Evolutionary conservation across 495 filamentous ascomycete genomes (phyloP), one percentile per base, ranked within the genome.

Genomic region (Massariosphaeria phaeospora): DNA sequence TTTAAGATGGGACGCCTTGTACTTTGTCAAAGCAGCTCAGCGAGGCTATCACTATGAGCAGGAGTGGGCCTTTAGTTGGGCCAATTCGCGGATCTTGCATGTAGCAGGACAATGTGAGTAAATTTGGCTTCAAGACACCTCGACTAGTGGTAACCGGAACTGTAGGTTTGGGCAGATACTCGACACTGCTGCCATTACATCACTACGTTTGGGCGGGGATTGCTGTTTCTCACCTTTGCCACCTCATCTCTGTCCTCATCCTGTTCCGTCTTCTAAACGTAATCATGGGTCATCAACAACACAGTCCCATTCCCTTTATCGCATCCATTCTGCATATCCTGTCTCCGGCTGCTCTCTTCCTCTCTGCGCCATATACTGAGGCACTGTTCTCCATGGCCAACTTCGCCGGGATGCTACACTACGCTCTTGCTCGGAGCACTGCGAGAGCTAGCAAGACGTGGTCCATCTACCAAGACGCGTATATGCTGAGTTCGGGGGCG

Each of bases 61-160:
- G 71, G 89, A 96, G 71, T 97, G 91, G 90, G 93, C 94, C 0
- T 98, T 95, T 72, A 84, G 89, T 18, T 80, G 75, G 68, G 81
- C 81, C 1, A 81, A 84, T 54, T 76, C 84, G 3, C 69, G 73
- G 39, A 46, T 80, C 30, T 67, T 89, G 25, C 54, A 62, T 5
- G 52, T 65, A 15, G 48, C 81, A 13, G 63, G 70, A 30, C 70
- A 66, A 59, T 74, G 84, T 85, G 73, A 18, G 35, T 18, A n/a
- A n/a, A n/a, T n/a, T n/a, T n/a, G n/a, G n/a, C n/a, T n/a, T n/a
- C n/a, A n/a, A n/a, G n/a, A n/a, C n/a, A n/a, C n/a, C n/a, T n/a
- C n/a, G n/a, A n/a, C n/a, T n/a, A n/a, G n/a, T n/a, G n/a, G n/a
- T n/a, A n/a, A n/a, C n/a, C n/a, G n/a, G n/a, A n/a, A n/a, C n/a